Evolutionary conservation across 169 alveolate species (phyloP), one percentile per base, ranked within the genome.

Genomic region (Cyclospora cayetanensis): DNA sequence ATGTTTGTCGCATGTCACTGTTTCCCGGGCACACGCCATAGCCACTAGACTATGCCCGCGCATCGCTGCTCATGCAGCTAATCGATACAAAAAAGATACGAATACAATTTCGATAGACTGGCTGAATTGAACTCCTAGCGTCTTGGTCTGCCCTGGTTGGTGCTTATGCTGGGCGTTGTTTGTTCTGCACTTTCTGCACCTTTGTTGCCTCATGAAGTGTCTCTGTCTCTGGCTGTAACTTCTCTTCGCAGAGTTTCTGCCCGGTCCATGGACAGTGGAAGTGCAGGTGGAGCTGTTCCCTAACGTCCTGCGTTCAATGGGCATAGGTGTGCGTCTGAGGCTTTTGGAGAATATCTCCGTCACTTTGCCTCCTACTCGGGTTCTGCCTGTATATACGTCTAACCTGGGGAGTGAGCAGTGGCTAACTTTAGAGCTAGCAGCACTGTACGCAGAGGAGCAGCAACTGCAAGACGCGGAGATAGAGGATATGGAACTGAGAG

Each of bases 381-480:
- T 79, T 52, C 31, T 79, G 35, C 88, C 88, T 20, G n/a, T 79
- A 22, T 31, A 9, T 12, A 79, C 72, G 27, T 46, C n/a, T n/a
- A 37, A 60, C 7, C n/a, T 79, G 20, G 18, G 39, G 1, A 3
- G 34, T 29, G 88, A 79, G 34, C 88, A 79, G 53, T 79, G 88
- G 88, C 88, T 79, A 55, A 43, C 52, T 43, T 46, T 79, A 15
- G 88, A 79, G 74, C 70, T 79, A 18, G 88, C 88, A 43, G 88
- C 41, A 3, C 5, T 79, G 72, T 72, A 52, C 63, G 1, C 72
- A 37, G 66, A 79, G 50, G 22, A 50, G 31, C 88, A 79, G 50
- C 39, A 55, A 35, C 41, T 35, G 52, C 72, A 52, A 5, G 74
- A n/a, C 25, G 42, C 39, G 29, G 88, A 46, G 42, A n/a, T 39